A percentile compares a stretch with the other conserved stretches of the same genome.
Evolutionary conservation across 2,329 filamentous ascomycete species (phyloP).

Genomic region (Dactylellina cionopaga): DNA sequence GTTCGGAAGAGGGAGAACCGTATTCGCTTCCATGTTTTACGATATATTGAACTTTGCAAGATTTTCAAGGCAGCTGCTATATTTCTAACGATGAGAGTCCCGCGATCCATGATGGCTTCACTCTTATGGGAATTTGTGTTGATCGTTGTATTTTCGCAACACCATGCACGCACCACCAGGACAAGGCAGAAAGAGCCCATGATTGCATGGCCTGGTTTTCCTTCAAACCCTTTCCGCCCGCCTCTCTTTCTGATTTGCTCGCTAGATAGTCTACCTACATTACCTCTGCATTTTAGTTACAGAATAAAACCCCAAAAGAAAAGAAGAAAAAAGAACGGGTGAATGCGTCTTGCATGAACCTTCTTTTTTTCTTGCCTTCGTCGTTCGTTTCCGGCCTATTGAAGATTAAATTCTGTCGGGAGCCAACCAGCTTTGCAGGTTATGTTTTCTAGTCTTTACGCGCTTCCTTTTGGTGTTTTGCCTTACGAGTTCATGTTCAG

Average conservation of each 20-base stretch:
- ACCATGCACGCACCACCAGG: neutral
- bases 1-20: neutral
- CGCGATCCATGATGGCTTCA: conserved; percentile 4
- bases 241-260: conserved; percentile 32
- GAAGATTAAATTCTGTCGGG: neutral
- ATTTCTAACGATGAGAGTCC: neutral
- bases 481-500: neutral
- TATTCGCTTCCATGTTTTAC: conserved; percentile 46
- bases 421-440: conserved; percentile 30
- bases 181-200: neutral
- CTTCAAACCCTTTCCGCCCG: neutral
- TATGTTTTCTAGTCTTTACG: neutral
- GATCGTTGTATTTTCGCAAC: conserved; percentile 40
- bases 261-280: neutral
- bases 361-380: neutral
- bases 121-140: conserved; percentile 20
- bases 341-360: conserved; percentile 47
- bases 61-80: neutral
- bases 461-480: neutral
- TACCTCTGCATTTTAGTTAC: neutral
- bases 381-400: conserved; percentile 6
- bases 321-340: too few relatives aligned
- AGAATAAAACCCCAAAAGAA: too few relatives aligned
- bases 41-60: neutral
- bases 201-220: conserved; percentile 1